Conservation (phyloP, 148 eudicot genomes). For the Hydrangea macrophylla region DNA sequence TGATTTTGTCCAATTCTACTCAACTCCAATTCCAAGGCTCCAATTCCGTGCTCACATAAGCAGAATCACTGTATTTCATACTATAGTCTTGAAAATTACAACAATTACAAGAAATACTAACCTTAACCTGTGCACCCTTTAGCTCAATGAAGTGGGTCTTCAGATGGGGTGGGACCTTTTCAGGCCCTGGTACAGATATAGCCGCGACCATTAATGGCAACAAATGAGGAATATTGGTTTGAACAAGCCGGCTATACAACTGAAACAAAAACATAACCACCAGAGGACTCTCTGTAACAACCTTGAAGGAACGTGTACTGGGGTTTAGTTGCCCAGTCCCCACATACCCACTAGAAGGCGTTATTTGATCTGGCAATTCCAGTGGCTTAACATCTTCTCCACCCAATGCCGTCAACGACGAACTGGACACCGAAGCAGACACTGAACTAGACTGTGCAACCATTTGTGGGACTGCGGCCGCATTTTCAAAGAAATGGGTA, state of each 20-base stretch:
- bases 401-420: slow-evolving; percentile 32
- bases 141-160: slow-evolving; percentile 81
- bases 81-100: neutral
- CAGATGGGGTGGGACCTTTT: slow-evolving; percentile 85
- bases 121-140: slow-evolving; percentile 98
- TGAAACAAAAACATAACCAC: slow-evolving; percentile 99
- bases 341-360: slow-evolving; percentile 49
- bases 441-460: slow-evolving; percentile 13
- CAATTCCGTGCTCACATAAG: neutral
- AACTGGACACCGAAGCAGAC: slow-evolving; percentile 17
- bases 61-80: neutral
- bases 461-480: slow-evolving; percentile 54
- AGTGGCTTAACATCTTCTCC: slow-evolving; percentile 79
- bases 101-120: slow-evolving; percentile 11
- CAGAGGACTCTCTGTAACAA: slow-evolving; percentile 94
- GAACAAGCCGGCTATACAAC: slow-evolving; percentile 90
- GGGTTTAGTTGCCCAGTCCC: slow-evolving; percentile 87
- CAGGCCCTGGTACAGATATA: slow-evolving; percentile 94
- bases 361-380: slow-evolving; percentile 80
- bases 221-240: slow-evolving; percentile 86
- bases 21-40: neutral
- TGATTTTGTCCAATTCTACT: too few relatives aligned
- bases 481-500: slow-evolving; percentile 82
- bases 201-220: slow-evolving; percentile 94
- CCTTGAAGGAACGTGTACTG: slow-evolving; percentile 85